phyloP scores from a whole-genome alignment of 2,329 filamentous ascomycete genomes.

The Phialemonium atrogriseum region DNA sequence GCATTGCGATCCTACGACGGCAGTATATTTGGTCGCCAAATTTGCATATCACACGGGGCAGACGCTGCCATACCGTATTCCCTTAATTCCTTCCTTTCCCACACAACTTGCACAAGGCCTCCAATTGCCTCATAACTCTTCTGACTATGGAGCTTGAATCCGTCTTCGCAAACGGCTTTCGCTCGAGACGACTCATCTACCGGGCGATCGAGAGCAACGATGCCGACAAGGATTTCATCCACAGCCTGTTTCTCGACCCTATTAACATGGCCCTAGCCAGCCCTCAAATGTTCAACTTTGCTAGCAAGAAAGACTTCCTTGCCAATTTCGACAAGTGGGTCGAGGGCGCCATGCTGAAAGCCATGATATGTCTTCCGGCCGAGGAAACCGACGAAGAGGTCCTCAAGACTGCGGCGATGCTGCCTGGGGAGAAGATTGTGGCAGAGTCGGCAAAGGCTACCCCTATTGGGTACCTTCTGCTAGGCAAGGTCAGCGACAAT shows the following conservation, averaged over 20 bases:
- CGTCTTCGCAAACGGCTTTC: conserved; percentile 18
- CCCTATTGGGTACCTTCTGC: conserved; percentile 21
- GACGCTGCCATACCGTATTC: too few species aligned
- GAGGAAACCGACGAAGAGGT: neutral
- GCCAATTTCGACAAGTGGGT: conserved; percentile 17
- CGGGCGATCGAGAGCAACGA: conserved; percentile 23
- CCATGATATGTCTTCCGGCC: conserved; percentile 25
- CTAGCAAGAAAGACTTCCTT: conserved; percentile 18
- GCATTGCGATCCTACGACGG: too few species aligned
- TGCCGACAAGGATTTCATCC: conserved; percentile 20
- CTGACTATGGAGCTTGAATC: conserved; percentile 1
- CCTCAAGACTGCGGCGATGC: conserved; percentile 8
- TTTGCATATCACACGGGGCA: too few species aligned
- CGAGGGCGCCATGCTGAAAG: conserved; percentile 23
- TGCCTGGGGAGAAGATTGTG: too few species aligned
- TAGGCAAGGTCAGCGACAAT: conserved; percentile 9
- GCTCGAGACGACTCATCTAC: conserved; percentile 27
- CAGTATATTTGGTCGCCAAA: too few species aligned
- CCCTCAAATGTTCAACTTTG: conserved; percentile 21
- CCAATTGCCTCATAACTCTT: too few species aligned
- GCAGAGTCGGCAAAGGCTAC: too few species aligned
- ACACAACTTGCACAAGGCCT: too few species aligned
- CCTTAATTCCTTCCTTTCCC: too few species aligned
- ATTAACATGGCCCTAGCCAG: conserved; percentile 20
- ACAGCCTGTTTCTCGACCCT: conserved; percentile 19